Base-by-base conservation (phyloP, 1,284 basidiomycete species). In the Ceratorhiza oryzae-sativae region DNA sequence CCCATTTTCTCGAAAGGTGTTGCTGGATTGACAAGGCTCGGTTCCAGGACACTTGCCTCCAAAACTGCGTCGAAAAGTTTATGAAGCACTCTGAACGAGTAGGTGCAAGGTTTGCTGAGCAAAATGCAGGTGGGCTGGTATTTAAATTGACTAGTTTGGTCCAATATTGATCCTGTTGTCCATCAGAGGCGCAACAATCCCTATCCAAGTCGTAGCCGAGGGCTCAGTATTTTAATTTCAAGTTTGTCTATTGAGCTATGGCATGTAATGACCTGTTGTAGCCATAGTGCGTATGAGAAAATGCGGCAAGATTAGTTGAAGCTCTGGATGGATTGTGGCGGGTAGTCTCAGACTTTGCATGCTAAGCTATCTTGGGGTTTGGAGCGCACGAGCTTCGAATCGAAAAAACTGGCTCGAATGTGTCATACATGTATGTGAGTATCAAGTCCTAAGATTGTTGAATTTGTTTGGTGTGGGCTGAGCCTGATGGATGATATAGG, bases 61-160 rank as follows among this genome's bases (percentile, higher is more conserved):
- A 83, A 72, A 86, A 87, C 80, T 89, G 87, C 81, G 84, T 86
- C 48, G 95, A 97, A 84, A 99, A 98, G 83, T 98, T 97, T 84
- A 84, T 98, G 79, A 98, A 98, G 81, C 95, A 98, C 80, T 97
- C 95, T 30, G 96, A 98, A 81, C 86, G 96, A 71, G 91, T 97
- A 1, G 95, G 95, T 4, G 92, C 94, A 27, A 87, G 96, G 68
- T 98, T 97, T 80, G 92, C 93, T 67, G 94, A 96, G 80, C 84
- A 91, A 75, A 96, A 94, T 78, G 93, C 93, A 72, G 93, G 93
- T 94, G 75, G 75, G 89, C 83, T 4, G 18, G 30, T 18, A 12
- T 25, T 30, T 2, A 18, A 9, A 2, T 46, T 6, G 13, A 9
- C 10, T n/a, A n/a, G 15, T 5, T 25, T 32, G 12, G 3, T 32